Evolutionary conservation across 208 protist genomes (phyloP).

Genomic region (Wallacemonas sp.): DNA sequence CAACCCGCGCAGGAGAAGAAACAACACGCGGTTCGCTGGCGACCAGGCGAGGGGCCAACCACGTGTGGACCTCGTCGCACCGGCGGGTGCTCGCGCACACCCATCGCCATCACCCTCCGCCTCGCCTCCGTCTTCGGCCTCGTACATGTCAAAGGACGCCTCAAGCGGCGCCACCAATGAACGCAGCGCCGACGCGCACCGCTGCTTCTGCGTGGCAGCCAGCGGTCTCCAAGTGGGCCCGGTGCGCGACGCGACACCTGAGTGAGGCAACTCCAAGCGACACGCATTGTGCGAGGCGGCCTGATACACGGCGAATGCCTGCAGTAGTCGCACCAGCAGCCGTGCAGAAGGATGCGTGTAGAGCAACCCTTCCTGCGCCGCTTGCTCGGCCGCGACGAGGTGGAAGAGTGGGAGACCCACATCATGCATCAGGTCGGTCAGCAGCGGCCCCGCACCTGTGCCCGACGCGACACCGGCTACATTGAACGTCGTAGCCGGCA

Average conservation of each 20-base stretch:
- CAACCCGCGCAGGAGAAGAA: slow-evolving; percentile 39
- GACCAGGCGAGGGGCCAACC: slow-evolving; percentile 25
- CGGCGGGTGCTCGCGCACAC: background rate
- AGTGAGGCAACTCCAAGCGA: slow-evolving; percentile 4
- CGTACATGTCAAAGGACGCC: background rate
- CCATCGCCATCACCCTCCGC: background rate
- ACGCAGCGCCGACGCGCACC: slow-evolving; percentile 20
- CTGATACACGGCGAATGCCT: slow-evolving; percentile 52
- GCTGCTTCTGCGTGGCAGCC: slow-evolving; percentile 26
- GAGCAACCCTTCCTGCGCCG: slow-evolving; percentile 16
- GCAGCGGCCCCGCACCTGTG: background rate
- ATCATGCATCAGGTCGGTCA: slow-evolving; percentile 24
- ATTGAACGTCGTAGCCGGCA: no score
- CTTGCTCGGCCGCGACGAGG: slow-evolving; percentile 44
- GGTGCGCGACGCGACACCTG: background rate
- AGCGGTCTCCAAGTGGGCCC: slow-evolving; percentile 1
- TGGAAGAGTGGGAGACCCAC: slow-evolving; percentile 66
- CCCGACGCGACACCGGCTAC: slow-evolving; percentile 8
- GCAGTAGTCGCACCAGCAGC: slow-evolving; percentile 41
- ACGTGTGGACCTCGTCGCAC: no score
- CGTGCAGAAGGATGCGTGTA: slow-evolving; percentile 19
- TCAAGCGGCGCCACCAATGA: slow-evolving; percentile 16
- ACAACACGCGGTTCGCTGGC: slow-evolving; percentile 31
- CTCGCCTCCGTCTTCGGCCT: background rate
- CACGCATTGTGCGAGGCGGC: slow-evolving; percentile 9